These are phyloP conservation scores for Astraeus odoratus DNA, from an alignment of 768 basidiomycete genomes.

Conservation along the genomic window DNA sequence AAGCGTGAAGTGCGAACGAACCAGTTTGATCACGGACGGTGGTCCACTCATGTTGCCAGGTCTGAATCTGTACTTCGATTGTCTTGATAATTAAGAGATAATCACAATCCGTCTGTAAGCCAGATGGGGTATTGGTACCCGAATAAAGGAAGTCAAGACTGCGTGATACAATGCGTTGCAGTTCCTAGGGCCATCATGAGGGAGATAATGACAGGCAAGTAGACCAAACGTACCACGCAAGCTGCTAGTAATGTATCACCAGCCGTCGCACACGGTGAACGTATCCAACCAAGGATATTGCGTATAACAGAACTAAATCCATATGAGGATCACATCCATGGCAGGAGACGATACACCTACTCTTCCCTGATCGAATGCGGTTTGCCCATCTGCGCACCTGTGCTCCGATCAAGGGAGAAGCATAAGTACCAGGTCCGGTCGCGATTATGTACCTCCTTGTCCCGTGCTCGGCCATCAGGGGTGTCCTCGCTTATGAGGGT, in stretches of 20 bases:
- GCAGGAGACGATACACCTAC: conserved; percentile 39
- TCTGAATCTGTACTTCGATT: conserved; percentile 70
- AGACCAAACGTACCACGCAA: conserved; percentile 53
- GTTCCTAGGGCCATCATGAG: conserved; percentile 40
- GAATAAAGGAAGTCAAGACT: conserved; percentile 90
- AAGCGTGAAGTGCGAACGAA: neutral
- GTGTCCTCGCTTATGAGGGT: conserved; percentile 51
- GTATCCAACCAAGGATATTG: conserved; percentile 70
- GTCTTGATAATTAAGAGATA: conserved; percentile 80
- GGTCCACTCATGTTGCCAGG: conserved; percentile 54
- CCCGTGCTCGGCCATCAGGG: conserved; percentile 73
- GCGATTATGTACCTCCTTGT: conserved; percentile 84
- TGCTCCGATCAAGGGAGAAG: conserved; percentile 80
- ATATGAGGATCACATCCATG: too few species aligned
- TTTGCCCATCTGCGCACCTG: conserved; percentile 96
- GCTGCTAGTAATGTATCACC: conserved; percentile 65
- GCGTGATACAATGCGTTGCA: conserved; percentile 85
- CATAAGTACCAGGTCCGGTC: conserved; percentile 93
- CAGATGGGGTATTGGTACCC: conserved; percentile 69
- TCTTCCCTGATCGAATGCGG: conserved; percentile 91
- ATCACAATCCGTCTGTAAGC: conserved; percentile 77
- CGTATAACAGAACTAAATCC: conserved; percentile 56
- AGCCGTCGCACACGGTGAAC: conserved; percentile 52
- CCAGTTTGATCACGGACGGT: conserved; percentile 7
- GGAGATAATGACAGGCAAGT: neutral